Conservation (phyloP, 495 filamentous ascomycete genomes). For the Lasiosphaeriaceae sp. region DNA sequence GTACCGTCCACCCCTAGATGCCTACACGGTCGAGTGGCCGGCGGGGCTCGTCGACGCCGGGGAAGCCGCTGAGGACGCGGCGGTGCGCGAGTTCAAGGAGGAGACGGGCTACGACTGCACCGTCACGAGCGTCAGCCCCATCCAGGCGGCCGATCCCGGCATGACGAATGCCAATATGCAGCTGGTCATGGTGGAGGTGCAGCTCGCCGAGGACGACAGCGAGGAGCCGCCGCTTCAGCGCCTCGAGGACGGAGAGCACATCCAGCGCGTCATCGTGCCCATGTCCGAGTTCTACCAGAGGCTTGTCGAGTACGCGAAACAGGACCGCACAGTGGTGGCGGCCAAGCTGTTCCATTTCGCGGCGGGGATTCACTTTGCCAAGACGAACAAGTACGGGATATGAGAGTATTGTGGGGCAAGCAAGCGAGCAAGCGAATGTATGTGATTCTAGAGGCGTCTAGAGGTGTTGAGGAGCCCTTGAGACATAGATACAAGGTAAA, state of each 20-base stretch:
- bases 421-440: not conserved
- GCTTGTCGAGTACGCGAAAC: constrained; percentile 41
- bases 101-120: constrained; percentile 73
- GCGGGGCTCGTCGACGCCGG: constrained; percentile 77
- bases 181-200: constrained; percentile 74
- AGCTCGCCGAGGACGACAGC: constrained; percentile 47
- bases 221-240: constrained; percentile 54
- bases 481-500: too few species aligned
- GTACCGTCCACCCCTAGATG: constrained; percentile 76
- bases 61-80: constrained; percentile 74
- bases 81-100: constrained; percentile 80
- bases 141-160: constrained; percentile 50
- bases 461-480: too few species aligned
- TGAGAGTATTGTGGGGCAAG: not conserved
- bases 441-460: not conserved
- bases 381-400: constrained; percentile 32
- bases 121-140: constrained; percentile 29
- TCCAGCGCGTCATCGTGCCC: constrained; percentile 73
- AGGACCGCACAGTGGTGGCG: constrained; percentile 33
- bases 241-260: constrained; percentile 81
- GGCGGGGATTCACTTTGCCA: constrained; percentile 39
- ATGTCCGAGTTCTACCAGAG: constrained; percentile 51
- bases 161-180: constrained; percentile 79
- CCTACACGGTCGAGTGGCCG: constrained; percentile 75
- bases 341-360: constrained; percentile 46